A percentile compares a stretch with the other conserved stretches of the same genome.
Conservation (phyloP, 176 grass and related monocot genomes). For the Triticum urartu region DNA sequence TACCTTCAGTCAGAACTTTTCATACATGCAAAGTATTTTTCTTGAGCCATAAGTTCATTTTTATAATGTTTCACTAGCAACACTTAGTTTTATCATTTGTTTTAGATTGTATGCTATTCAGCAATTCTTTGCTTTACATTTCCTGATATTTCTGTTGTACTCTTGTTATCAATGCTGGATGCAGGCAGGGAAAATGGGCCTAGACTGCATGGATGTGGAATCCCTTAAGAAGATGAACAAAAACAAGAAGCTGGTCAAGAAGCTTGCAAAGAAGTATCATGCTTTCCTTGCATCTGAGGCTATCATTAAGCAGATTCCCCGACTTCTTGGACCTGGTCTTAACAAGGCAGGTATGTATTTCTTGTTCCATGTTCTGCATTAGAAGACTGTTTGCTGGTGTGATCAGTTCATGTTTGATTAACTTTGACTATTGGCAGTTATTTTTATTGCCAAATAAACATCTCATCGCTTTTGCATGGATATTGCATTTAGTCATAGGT, state of each 20-base stretch:
- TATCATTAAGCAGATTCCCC: slow-evolving; percentile 92
- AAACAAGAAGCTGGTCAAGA: slow-evolving; percentile 95
- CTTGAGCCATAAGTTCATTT: too few relatives aligned
- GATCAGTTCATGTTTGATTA: background rate
- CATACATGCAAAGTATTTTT: background rate
- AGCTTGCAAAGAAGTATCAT: slow-evolving; percentile 91
- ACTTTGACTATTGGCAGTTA: background rate
- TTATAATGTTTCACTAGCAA: background rate
- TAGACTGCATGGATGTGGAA: slow-evolving; percentile 90
- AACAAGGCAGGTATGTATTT: slow-evolving; percentile 77
- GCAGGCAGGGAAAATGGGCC: slow-evolving; percentile 67
- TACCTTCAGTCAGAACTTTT: background rate
- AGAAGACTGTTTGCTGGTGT: background rate
- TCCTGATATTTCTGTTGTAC: background rate
- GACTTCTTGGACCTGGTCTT: slow-evolving; percentile 92
- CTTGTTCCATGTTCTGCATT: background rate
- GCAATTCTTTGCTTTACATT: background rate
- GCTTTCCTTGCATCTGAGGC: slow-evolving; percentile 90
- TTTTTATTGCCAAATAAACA: background rate
- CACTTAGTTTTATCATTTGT: background rate
- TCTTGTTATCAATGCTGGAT: background rate
- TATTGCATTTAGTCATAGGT: background rate
- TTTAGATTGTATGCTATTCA: background rate
- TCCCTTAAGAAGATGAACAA: slow-evolving; percentile 93
- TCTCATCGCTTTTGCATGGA: background rate